These are phyloP conservation scores for Colletotrichum sp. DNA, from an alignment of 2,329 filamentous ascomycete species.

Conservation along the genomic window DNA sequence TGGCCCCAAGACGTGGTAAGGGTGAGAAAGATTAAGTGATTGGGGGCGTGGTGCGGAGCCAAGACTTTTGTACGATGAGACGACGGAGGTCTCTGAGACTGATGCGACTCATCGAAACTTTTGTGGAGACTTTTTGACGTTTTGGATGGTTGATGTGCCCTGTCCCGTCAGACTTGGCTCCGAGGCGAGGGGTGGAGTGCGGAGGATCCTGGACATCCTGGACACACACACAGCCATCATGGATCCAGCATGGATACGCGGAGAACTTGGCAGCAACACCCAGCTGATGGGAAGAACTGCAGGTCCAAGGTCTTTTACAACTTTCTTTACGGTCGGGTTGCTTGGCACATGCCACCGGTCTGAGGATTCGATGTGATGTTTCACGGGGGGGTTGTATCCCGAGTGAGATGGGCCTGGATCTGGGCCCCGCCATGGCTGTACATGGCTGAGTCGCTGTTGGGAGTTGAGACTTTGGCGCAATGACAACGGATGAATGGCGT, in stretches of 20 bases:
- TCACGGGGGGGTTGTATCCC: background rate
- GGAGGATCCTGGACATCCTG: background rate
- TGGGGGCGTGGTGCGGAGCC: background rate
- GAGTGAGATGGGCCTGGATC: background rate
- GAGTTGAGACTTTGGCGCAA: background rate
- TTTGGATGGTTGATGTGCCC: background rate
- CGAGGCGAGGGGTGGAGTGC: background rate
- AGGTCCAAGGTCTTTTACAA: background rate
- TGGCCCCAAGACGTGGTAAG: background rate
- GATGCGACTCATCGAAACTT: constrained; percentile 16
- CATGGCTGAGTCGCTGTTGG: background rate
- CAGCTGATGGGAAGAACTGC: background rate
- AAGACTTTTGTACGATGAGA: background rate
- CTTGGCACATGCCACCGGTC: background rate
- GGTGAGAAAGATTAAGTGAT: background rate
- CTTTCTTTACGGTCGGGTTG: background rate
- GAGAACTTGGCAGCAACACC: background rate
- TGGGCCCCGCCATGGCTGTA: background rate
- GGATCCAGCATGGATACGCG: background rate
- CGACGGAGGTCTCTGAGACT: constrained; percentile 4
- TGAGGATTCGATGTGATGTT: background rate
- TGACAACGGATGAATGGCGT: background rate
- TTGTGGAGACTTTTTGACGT: constrained; percentile 1
- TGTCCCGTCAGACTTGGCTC: background rate
- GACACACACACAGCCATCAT: background rate